Conservation (phyloP, 2,329 filamentous ascomycete species). For the Alternaria conjuncta region DNA sequence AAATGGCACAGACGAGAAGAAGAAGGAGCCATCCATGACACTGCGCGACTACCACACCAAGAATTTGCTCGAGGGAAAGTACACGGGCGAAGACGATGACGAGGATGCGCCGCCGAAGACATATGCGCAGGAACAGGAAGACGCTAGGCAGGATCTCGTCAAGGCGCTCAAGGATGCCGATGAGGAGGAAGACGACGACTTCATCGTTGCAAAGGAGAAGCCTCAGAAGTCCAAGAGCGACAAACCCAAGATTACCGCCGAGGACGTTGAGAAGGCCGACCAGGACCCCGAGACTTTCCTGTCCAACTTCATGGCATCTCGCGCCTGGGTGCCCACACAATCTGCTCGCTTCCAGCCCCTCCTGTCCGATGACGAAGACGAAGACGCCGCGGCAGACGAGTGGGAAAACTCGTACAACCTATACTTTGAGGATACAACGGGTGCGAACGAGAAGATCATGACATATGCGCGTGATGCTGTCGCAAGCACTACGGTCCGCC, state of each 20-base stretch:
- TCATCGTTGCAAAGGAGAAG: conserved; percentile 75
- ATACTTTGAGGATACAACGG: conserved; percentile 90
- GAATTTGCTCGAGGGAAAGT: conserved; percentile 78
- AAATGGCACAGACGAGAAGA: conserved; percentile 56
- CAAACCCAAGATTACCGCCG: conserved; percentile 52
- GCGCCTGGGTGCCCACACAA: conserved; percentile 82
- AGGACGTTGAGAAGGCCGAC: conserved; percentile 74
- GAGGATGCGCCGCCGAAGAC: conserved; percentile 67
- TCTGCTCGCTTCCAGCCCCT: conserved; percentile 77
- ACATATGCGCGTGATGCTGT: conserved; percentile 89
- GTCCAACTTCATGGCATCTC: conserved; percentile 92
- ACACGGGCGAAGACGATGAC: conserved; percentile 63
- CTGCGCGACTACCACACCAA: conserved; percentile 91
- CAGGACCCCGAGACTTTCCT: conserved; percentile 90
- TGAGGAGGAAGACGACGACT: conserved; percentile 69
- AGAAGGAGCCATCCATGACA: conserved; percentile 75
- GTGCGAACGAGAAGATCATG: conserved; percentile 84
- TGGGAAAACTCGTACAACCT: conserved; percentile 95
- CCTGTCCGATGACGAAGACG: conserved; percentile 87
- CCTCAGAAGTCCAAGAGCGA: conserved; percentile 35
- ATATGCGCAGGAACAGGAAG: conserved; percentile 87
- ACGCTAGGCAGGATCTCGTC: conserved; percentile 77
- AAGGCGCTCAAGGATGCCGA: conserved; percentile 77
- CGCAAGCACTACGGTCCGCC: conserved; percentile 80
- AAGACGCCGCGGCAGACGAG: conserved; percentile 77